These are phyloP conservation scores for Wickerhamomyces strasburgensis DNA, from an alignment of 805 yeast species.

Conservation along the genomic window DNA sequence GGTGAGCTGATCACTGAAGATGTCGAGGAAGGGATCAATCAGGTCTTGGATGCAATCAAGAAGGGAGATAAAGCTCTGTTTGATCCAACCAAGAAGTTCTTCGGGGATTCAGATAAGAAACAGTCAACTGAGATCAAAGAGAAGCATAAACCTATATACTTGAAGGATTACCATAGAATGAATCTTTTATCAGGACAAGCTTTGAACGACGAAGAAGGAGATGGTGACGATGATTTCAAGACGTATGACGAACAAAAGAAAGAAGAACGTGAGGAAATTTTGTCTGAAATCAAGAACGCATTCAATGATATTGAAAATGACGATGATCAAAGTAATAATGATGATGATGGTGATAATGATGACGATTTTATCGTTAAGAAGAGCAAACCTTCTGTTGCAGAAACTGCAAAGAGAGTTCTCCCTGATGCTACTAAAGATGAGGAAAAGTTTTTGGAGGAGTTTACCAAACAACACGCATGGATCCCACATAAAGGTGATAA, in stretches of 20 bases:
- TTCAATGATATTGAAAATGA: conserved; percentile 43
- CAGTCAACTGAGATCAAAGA: conserved; percentile 27
- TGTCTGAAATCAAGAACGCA: conserved; percentile 72
- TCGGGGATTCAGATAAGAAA: conserved; percentile 50
- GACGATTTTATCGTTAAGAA: conserved; percentile 51
- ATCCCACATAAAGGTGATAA: conserved; percentile 67
- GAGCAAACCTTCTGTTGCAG: conserved; percentile 34
- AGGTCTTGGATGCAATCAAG: conserved; percentile 67
- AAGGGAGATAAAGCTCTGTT: conserved; percentile 60
- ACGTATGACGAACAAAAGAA: conserved; percentile 72
- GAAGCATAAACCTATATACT: conserved; percentile 67
- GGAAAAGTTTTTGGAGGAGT: conserved; percentile 68
- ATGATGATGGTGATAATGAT: conserved; percentile 35
- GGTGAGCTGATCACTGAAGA: conserved; percentile 86
- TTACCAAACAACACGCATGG: conserved; percentile 82
- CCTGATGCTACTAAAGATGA: conserved; percentile 66
- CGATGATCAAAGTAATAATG: conserved; percentile 35
- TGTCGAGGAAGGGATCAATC: conserved; percentile 72
- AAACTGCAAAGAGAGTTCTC: conserved; percentile 30
- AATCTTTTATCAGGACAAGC: conserved; percentile 66
- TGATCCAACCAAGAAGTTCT: conserved; percentile 69
- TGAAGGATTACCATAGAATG: conserved; percentile 91
- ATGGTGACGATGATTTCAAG: conserved; percentile 42
- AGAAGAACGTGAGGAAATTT: conserved; percentile 68
- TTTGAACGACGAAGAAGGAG: conserved; percentile 48